A percentile compares a stretch with the other conserved stretches of the same genome.
phyloP scores from a whole-genome alignment of 2,329 filamentous ascomycete genomes.

The Penicillium sp. region DNA sequence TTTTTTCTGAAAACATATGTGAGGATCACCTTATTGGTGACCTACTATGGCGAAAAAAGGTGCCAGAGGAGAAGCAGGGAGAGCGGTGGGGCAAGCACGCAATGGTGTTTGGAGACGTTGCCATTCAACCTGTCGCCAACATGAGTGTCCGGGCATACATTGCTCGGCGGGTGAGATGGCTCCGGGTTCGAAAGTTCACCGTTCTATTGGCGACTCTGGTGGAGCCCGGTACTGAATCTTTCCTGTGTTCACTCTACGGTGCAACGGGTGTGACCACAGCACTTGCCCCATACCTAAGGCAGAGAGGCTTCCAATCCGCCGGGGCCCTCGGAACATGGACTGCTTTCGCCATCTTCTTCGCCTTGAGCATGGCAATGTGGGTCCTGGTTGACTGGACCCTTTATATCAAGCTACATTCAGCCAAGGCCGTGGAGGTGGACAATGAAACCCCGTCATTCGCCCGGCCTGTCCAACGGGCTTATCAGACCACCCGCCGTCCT shows the following conservation, averaged over 20 bases:
- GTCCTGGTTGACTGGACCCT: slow-evolving; percentile 67
- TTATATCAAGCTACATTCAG: slow-evolving; percentile 68
- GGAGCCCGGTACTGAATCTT: slow-evolving; percentile 84
- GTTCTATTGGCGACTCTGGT: slow-evolving; percentile 83
- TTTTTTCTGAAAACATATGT: slow-evolving; percentile 93
- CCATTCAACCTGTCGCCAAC: slow-evolving; percentile 78
- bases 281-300: slow-evolving; percentile 55
- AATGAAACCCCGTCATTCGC: slow-evolving; percentile 70
- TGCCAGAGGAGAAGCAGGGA: slow-evolving; percentile 34
- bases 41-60: slow-evolving; percentile 64
- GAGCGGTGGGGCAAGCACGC: slow-evolving; percentile 66
- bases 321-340: slow-evolving; percentile 60
- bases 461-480: slow-evolving; percentile 41
- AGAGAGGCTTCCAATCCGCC: slow-evolving; percentile 35
- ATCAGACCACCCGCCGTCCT: slow-evolving; percentile 44
- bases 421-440: slow-evolving; percentile 63
- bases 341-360: slow-evolving; percentile 61
- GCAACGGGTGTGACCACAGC: slow-evolving; percentile 68
- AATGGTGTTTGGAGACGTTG: slow-evolving; percentile 76
- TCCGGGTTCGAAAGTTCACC: slow-evolving; percentile 90
- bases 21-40: slow-evolving; percentile 97
- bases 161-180: slow-evolving; percentile 77
- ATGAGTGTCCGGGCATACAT: slow-evolving; percentile 75
- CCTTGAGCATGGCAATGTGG: slow-evolving; percentile 62
- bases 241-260: slow-evolving; percentile 75